Conservation (phyloP, 306 rosid species). For the Rubus parviflorus region DNA sequence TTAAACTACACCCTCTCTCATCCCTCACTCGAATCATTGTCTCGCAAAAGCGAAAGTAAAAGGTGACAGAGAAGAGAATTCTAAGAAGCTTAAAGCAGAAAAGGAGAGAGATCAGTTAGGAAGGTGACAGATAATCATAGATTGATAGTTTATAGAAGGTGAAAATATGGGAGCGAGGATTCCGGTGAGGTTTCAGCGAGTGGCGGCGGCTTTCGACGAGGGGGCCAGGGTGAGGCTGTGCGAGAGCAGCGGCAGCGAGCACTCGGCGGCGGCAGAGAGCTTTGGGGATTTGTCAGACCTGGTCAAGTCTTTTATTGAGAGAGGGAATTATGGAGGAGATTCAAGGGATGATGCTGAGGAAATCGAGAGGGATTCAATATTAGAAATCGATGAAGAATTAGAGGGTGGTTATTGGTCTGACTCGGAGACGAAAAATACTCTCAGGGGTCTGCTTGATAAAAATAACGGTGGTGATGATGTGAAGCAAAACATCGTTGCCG, state of each 20-base stretch:
- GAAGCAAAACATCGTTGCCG: slow-evolving; percentile 39
- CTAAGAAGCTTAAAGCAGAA: background rate
- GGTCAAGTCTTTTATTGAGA: slow-evolving; percentile 75
- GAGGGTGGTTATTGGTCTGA: slow-evolving; percentile 30
- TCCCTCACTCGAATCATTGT: background rate
- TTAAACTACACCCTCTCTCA: background rate
- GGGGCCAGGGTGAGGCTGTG: slow-evolving; percentile 47
- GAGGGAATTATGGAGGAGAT: slow-evolving; percentile 22
- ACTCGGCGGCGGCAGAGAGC: slow-evolving; percentile 54
- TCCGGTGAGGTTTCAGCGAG: slow-evolving; percentile 55
- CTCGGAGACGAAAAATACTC: slow-evolving; percentile 39
- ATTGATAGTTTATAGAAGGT: no score
- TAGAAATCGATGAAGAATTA: background rate
- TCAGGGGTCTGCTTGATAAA: slow-evolving; percentile 34
- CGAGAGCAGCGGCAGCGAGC: slow-evolving; percentile 89
- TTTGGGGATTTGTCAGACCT: slow-evolving; percentile 59
- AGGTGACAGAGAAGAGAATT: background rate
- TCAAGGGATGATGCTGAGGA: background rate
- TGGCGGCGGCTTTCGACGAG: slow-evolving; percentile 68
- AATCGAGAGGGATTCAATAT: slow-evolving; percentile 14
- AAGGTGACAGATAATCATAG: background rate
- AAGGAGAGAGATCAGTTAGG: no score
- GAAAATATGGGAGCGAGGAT: slow-evolving; percentile 17
- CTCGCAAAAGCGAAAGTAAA: background rate
- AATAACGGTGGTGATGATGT: slow-evolving; percentile 17